phyloP scores from a whole-genome alignment of 2,329 filamentous ascomycete genomes.

The Pseudogymnoascus verrucosus region DNA sequence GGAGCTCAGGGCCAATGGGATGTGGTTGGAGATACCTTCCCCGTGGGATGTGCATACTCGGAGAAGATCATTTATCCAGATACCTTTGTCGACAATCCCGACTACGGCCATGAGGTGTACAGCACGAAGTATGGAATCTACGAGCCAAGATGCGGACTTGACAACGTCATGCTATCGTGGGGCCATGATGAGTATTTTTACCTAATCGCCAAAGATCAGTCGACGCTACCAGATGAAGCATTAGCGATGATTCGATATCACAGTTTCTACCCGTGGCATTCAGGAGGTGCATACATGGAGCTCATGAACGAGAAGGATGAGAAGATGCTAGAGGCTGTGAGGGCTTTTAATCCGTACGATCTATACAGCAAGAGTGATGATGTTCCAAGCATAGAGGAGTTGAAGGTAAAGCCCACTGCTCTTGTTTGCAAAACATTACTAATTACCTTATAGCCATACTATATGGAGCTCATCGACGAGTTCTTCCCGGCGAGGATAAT shows the following conservation, averaged over 20 bases:
- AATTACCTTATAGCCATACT: constrained; percentile 50
- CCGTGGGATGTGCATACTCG: constrained; percentile 59
- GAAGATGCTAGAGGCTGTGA: constrained; percentile 76
- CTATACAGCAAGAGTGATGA: constrained; percentile 84
- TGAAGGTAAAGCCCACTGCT: constrained; percentile 42
- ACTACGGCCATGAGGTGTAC: constrained; percentile 62
- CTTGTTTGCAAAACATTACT: constrained; percentile 11
- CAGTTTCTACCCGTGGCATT: constrained; percentile 86
- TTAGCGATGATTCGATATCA: constrained; percentile 87
- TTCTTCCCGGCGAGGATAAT: constrained; percentile 63
- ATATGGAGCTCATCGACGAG: constrained; percentile 66
- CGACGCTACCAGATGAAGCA: constrained; percentile 65
- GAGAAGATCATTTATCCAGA: constrained; percentile 81
- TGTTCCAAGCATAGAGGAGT: constrained; percentile 61
- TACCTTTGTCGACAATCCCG: constrained; percentile 71
- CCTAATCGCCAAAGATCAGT: constrained; percentile 75
- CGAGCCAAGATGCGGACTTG: constrained; percentile 64
- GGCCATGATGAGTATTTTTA: constrained; percentile 77
- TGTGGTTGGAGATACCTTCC: constrained; percentile 76
- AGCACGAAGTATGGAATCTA: constrained; percentile 72
- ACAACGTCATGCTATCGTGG: constrained; percentile 83
- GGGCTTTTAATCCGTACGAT: constrained; percentile 83
- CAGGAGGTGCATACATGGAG: constrained; percentile 66
- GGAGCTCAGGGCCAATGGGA: constrained; percentile 81
- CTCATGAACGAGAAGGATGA: constrained; percentile 76